A percentile compares a stretch with the other conserved stretches of the same genome.
phyloP scores from a whole-genome alignment of 768 basidiomycete genomes.

The Melanogaster broomeanus region DNA sequence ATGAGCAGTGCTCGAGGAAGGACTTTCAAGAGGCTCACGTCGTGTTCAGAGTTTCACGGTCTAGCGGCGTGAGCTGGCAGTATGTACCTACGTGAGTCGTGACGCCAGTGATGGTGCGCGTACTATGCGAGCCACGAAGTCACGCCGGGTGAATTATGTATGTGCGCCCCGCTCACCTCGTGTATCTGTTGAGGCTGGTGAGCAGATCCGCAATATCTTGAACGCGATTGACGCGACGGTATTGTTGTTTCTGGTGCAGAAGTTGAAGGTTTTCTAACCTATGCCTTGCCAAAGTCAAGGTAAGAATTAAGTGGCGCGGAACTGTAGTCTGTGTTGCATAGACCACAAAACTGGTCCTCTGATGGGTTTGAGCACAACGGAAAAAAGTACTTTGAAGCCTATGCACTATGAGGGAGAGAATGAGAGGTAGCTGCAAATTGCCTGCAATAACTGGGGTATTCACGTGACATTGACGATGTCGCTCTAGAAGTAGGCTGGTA shows the following conservation, averaged over 20 bases:
- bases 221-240: background rate
- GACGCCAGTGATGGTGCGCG: background rate
- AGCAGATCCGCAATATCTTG: background rate
- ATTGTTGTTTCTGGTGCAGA: background rate
- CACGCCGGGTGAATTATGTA: background rate
- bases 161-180: constrained; percentile 4
- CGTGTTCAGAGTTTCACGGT: background rate
- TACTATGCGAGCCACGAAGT: background rate
- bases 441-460: too few species aligned
- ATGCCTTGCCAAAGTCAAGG: background rate
- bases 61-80: too few species aligned
- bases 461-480: constrained; percentile 10
- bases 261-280: background rate
- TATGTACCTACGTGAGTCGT: too few species aligned
- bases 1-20: background rate
- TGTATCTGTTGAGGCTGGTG: background rate
- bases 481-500: too few species aligned
- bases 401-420: background rate
- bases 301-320: background rate
- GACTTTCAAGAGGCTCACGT: background rate
- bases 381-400: background rate
- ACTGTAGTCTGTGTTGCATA: background rate
- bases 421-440: background rate
- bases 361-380: background rate
- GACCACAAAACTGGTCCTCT: background rate